Conservation (phyloP, 106 monocot genomes). For the Ottelia alismoides region DNA sequence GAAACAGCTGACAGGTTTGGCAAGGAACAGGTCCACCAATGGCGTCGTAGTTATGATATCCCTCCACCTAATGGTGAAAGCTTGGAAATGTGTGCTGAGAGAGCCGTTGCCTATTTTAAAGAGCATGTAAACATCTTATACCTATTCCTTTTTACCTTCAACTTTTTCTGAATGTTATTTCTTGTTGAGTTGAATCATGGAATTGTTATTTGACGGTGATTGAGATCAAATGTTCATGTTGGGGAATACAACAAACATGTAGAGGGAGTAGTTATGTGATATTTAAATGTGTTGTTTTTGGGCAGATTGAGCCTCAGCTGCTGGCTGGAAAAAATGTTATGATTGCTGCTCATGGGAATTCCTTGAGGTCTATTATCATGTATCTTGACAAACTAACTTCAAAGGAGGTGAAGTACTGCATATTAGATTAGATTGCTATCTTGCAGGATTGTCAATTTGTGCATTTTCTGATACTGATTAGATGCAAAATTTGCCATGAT, state of each 20-base stretch:
- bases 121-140: constrained; percentile 43
- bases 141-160: no score
- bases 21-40: constrained; percentile 80
- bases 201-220: constrained; percentile 3
- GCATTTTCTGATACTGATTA: neutral
- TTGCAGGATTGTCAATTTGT: neutral
- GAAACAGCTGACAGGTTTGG: constrained; percentile 92
- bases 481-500: neutral
- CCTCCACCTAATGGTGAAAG: constrained; percentile 98
- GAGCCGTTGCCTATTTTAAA: constrained; percentile 93
- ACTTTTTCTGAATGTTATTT: neutral
- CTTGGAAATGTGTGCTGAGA: constrained; percentile 90
- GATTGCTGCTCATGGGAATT: constrained; percentile 99
- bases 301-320: constrained; percentile 84
- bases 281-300: no score
- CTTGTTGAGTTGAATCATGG: neutral
- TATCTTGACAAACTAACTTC: constrained; percentile 90
- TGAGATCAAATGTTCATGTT: no score
- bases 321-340: constrained; percentile 73
- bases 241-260: no score
- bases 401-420: constrained; percentile 93
- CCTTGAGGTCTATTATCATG: constrained; percentile 93
- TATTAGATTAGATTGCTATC: no score
- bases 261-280: no score
- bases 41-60: constrained; percentile 96